Evolutionary conservation across 1,284 basidiomycete genomes (phyloP).

Genomic region (Coniferiporia sulphurascens): DNA sequence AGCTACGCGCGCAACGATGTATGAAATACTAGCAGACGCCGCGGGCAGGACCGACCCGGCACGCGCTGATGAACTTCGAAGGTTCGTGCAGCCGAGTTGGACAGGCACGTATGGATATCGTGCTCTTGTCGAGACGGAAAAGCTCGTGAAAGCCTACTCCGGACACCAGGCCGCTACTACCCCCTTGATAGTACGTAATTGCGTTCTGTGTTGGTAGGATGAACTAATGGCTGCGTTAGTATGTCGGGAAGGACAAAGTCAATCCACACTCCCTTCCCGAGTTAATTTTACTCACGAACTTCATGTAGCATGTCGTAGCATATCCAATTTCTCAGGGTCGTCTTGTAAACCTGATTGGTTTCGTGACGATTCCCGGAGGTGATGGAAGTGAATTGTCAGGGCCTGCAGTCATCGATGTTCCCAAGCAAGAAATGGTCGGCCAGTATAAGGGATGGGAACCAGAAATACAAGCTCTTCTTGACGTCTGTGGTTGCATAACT

Average conservation of each 20-base stretch:
- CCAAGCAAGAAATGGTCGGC: conserved; percentile 21
- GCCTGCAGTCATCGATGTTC: conserved; percentile 23
- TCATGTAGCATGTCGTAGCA: conserved; percentile 24
- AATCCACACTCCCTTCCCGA: conserved; percentile 25
- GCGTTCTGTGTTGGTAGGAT: neutral
- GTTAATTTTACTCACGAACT: too few species aligned
- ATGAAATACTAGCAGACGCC: conserved; percentile 24
- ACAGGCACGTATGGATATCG: conserved; percentile 41
- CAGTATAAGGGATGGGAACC: conserved; percentile 26
- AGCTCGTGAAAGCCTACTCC: conserved; percentile 30
- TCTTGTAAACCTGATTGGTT: conserved; percentile 24
- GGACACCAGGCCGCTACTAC: conserved; percentile 30
- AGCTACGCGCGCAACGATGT: conserved; percentile 32
- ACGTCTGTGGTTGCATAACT: conserved; percentile 18
- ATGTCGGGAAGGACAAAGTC: conserved; percentile 41
- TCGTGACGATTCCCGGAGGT: conserved; percentile 20
- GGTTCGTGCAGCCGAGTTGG: conserved; percentile 33
- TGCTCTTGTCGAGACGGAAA: conserved; percentile 31
- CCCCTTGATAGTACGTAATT: conserved; percentile 15
- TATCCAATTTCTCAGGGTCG: conserved; percentile 26
- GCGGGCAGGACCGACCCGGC: conserved; percentile 9
- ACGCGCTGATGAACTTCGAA: conserved; percentile 18
- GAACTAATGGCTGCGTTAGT: conserved; percentile 26
- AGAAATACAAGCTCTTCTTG: conserved; percentile 23
- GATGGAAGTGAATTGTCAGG: conserved; percentile 23